Conservation (phyloP, 2,329 filamentous ascomycete genomes). For the Beauveria medogensis region DNA sequence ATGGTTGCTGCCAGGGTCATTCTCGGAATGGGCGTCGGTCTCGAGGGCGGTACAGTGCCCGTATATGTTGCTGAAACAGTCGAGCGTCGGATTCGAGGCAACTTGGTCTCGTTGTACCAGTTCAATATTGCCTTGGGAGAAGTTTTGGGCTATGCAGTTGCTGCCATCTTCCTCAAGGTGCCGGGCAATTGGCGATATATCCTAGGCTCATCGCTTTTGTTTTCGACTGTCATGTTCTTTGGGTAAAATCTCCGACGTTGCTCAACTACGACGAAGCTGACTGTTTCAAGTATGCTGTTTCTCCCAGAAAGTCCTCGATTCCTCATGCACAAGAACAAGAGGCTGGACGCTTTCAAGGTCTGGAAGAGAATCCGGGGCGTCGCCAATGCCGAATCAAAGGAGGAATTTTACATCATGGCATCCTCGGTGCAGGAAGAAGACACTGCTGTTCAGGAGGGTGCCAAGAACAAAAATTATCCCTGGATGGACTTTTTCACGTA, state of each 20-base stretch:
- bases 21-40: conserved; percentile 61
- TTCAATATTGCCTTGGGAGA: conserved; percentile 70
- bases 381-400: conserved; percentile 45
- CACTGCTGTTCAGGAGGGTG: conserved; percentile 40
- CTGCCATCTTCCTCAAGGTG: conserved; percentile 64
- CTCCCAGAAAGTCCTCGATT: conserved; percentile 62
- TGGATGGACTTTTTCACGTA: conserved; percentile 67
- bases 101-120: conserved; percentile 66
- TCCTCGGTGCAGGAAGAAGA: conserved; percentile 51
- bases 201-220: conserved; percentile 62
- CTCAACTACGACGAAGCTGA: conserved; percentile 36
- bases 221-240: conserved; percentile 41
- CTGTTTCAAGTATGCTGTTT: conserved; percentile 55
- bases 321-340: conserved; percentile 57
- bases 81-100: conserved; percentile 58
- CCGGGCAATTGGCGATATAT: conserved; percentile 66
- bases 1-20: conserved; percentile 61
- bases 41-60: conserved; percentile 66
- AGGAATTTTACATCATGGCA: conserved; percentile 68
- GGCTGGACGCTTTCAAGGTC: conserved; percentile 44
- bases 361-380: conserved; percentile 66
- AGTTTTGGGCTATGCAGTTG: conserved; percentile 64
- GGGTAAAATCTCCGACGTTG: conserved; percentile 17
- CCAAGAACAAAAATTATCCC: conserved; percentile 48
- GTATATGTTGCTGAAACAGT: conserved; percentile 70